phyloP scores from a whole-genome alignment of 768 basidiomycete genomes.

The Tulasnella calospora region DNA sequence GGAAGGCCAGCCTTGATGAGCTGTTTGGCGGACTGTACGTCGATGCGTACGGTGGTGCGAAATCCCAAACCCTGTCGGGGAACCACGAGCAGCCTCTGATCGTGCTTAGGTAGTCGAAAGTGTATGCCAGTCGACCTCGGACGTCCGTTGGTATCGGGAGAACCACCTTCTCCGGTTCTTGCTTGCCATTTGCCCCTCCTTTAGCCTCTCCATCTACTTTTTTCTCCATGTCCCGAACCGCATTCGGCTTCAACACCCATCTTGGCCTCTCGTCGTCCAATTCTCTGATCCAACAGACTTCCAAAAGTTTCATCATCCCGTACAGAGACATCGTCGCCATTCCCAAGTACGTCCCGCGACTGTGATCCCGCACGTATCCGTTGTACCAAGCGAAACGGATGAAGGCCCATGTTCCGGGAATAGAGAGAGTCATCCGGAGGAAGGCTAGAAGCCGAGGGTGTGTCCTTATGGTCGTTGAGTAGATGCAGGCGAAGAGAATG shows the following conservation, averaged over 20 bases:
- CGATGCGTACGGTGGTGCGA: slow-evolving; percentile 17
- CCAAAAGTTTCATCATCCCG: slow-evolving; percentile 8
- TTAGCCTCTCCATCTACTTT: not conserved
- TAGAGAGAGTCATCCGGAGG: slow-evolving; percentile 18
- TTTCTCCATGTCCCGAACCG: not conserved
- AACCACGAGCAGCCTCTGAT: slow-evolving; percentile 23
- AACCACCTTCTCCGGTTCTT: not conserved
- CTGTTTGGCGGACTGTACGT: not conserved
- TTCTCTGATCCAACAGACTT: slow-evolving; percentile 13
- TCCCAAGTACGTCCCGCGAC: slow-evolving; percentile 15
- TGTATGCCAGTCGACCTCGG: not conserved
- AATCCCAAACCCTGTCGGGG: slow-evolving; percentile 23
- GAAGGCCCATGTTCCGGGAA: slow-evolving; percentile 18
- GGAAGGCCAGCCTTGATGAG: not conserved
- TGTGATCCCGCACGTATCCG: not conserved
- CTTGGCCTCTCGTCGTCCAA: slow-evolving; percentile 10
- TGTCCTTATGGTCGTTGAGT: slow-evolving; percentile 6
- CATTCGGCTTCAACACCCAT: slow-evolving; percentile 10
- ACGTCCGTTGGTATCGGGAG: slow-evolving; percentile 19
- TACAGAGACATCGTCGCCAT: slow-evolving; percentile 12
- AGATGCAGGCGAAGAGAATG: slow-evolving; percentile 20
- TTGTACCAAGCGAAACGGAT: slow-evolving; percentile 16
- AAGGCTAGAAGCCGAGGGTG: not conserved
- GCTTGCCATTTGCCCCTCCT: not conserved
- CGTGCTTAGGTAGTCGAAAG: slow-evolving; percentile 21